These are phyloP conservation scores for Paxillus ammoniavirescens DNA, from an alignment of 768 basidiomycete genomes.

Conservation along the genomic window DNA sequence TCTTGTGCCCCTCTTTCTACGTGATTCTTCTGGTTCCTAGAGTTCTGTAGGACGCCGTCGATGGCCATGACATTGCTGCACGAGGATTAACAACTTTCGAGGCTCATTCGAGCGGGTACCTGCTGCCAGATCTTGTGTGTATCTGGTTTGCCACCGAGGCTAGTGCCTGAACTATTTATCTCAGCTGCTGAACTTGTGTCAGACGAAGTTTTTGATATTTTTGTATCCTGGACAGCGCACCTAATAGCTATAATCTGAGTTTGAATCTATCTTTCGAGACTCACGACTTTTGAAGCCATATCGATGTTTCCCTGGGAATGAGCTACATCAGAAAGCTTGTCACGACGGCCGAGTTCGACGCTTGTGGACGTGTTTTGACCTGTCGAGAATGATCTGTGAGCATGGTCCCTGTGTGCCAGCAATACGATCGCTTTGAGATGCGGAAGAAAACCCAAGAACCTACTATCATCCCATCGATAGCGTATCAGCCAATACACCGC, in stretches of 20 bases:
- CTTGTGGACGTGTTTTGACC: background rate
- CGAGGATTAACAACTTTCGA: conserved; percentile 5
- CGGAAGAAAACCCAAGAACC: background rate
- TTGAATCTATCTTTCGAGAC: background rate
- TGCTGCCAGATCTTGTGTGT: no score
- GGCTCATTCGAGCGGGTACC: no score
- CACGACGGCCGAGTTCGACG: conserved; percentile 15
- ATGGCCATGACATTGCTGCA: background rate
- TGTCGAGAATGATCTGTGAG: conserved; percentile 2
- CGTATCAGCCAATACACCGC: conserved; percentile 18
- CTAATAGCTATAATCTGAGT: background rate
- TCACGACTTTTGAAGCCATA: conserved; percentile 1
- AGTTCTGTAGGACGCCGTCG: conserved; percentile 6
- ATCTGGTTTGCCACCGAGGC: no score
- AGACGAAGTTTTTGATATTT: background rate
- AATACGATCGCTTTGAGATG: background rate
- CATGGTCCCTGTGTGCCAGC: conserved; percentile 4
- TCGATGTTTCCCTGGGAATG: conserved; percentile 13
- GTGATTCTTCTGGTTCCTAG: conserved; percentile 13
- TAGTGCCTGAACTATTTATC: background rate
- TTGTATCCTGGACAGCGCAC: background rate
- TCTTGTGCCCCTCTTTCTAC: conserved; percentile 10
- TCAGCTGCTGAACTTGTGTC: background rate
- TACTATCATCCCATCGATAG: conserved; percentile 11
- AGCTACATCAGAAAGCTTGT: conserved; percentile 4